phyloP scores from a whole-genome alignment of 805 yeast species.

The Candida krabiensis region DNA sequence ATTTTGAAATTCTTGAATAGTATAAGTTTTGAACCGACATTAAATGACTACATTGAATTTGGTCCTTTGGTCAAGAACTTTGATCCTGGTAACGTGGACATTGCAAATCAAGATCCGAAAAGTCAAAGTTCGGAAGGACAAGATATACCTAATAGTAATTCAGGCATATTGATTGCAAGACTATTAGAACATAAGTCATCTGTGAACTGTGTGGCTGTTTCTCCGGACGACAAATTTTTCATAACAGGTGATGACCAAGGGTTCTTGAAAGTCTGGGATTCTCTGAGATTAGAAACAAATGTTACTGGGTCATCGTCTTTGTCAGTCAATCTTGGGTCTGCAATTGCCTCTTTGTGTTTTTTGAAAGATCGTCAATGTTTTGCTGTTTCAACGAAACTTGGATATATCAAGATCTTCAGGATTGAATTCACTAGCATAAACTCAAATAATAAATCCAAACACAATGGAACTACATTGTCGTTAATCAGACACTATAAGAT shows the following conservation, averaged over 20 bases:
- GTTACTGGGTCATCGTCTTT: constrained; percentile 51
- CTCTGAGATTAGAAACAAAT: constrained; percentile 60
- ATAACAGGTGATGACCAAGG: constrained; percentile 82
- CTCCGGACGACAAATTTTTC: constrained; percentile 65
- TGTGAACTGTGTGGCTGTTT: constrained; percentile 56
- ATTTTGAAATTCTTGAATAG: constrained; percentile 56
- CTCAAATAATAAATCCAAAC: constrained; percentile 7
- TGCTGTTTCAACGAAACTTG: constrained; percentile 53
- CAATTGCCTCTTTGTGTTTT: constrained; percentile 51
- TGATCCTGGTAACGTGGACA: constrained; percentile 4
- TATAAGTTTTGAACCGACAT: constrained; percentile 54
- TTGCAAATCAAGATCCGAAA: neutral
- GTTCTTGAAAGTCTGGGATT: constrained; percentile 74
- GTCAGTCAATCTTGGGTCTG: constrained; percentile 46
- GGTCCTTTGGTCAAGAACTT: constrained; percentile 39
- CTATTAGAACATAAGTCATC: constrained; percentile 61
- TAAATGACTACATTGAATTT: constrained; percentile 67
- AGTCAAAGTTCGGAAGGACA: constrained; percentile 1
- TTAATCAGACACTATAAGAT: constrained; percentile 43
- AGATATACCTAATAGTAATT: constrained; percentile 3
- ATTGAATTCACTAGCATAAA: constrained; percentile 30
- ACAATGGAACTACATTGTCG: constrained; percentile 21
- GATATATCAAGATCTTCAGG: constrained; percentile 42
- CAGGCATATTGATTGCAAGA: constrained; percentile 59
- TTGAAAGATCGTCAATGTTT: constrained; percentile 57